Percentiles rank a stretch among this genome's conserved stretches.
phyloP scores from a whole-genome alignment of 768 basidiomycete species.

The Tylopilus vinaceipallidus region DNA sequence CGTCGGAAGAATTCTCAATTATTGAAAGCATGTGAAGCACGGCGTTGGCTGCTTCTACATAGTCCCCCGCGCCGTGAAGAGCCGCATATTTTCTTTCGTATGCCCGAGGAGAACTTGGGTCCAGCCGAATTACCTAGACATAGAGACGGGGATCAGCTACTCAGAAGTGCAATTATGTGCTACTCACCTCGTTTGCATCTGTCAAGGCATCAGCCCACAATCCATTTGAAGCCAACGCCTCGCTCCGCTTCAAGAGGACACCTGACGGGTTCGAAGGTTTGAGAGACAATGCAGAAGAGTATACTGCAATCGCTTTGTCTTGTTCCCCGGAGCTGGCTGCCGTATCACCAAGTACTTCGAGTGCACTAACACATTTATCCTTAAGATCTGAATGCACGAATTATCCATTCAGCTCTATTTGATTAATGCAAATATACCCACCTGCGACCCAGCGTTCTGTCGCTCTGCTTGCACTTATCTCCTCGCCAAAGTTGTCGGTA shows the following conservation, averaged over 20 bases:
- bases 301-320: slow-evolving; percentile 2
- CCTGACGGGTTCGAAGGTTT: background rate
- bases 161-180: too few relatives aligned
- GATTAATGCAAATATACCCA: background rate
- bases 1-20: background rate
- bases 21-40: background rate
- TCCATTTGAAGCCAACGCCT: background rate
- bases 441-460: background rate
- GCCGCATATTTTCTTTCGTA: slow-evolving; percentile 1
- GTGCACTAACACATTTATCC: background rate
- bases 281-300: slow-evolving; percentile 8
- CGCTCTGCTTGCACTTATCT: too few relatives aligned
- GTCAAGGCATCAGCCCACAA: too few relatives aligned
- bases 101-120: background rate
- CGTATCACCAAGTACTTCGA: background rate
- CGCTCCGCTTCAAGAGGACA: background rate
- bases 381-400: background rate
- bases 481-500: background rate
- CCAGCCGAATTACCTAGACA: background rate
- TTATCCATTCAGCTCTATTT: background rate
- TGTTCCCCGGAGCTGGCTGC: background rate
- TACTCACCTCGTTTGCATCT: too few relatives aligned
- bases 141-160: background rate
- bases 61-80: background rate
- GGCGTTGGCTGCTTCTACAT: background rate